Base-by-base conservation (phyloP, 495 filamentous ascomycete genomes). In the Penicillium malachiteum region DNA sequence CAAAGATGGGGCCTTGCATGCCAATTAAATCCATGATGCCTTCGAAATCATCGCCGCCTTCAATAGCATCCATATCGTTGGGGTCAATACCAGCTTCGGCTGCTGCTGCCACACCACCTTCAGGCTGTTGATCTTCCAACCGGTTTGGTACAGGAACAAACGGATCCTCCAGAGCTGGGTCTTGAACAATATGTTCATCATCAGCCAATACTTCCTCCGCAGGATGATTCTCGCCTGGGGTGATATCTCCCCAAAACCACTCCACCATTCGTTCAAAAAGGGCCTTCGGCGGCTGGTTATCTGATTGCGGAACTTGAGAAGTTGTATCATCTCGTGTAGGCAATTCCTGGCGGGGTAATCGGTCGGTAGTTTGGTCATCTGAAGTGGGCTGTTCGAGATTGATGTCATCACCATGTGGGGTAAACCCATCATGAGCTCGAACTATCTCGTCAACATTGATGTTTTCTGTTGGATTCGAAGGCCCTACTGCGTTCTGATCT, bases 21-120 rank as follows among this genome's bases (percentile, higher is more conserved):
- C 94, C 94, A 34, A 99, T 86, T 10, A 99, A 81, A 66, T 99
- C 94, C 77, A 97, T 81, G 46, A 99, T 90, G 6, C 94, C 94
- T 68, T 99, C 94, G n/a, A 99, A 84, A 62, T 99, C 94, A 71
- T 99, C 94, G 9, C 87, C 94, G 9, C 87, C 90, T 59, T 97
- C 94, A 34, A 83, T 71, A 34, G 73, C 81, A 57, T 85, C 83
- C 43, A 72, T 62, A 50, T 84, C 81, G 48, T 88, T 86, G 5
- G 76, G 67, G 62, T 88, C 84, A 32, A 81, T 42, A 9, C 75
- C 83, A 21, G 75, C 78, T 51, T 78, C 73, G 30, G 70, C 73
- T 30, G 74, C 73, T 6, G 47, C 51, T 13, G 52, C 70, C 10
- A 70, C 68, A 40, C 66, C 58, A 17, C 52, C 69, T 45, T 67